Base-by-base conservation (phyloP, 371 early-diverging fungal species). In the Thermomucor indicae-seudaticae region DNA sequence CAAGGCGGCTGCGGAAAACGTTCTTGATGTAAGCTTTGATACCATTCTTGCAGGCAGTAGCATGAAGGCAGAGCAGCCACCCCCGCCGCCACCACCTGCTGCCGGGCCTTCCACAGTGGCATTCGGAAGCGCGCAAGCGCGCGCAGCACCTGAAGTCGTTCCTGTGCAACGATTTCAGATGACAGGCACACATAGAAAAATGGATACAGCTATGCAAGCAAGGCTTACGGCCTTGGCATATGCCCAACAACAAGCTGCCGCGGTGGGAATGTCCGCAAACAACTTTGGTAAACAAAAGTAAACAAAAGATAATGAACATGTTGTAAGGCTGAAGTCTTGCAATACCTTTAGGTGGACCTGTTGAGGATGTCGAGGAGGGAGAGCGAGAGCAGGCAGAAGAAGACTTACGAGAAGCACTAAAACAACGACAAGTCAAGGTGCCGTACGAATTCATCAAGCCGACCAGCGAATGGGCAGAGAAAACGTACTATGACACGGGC, bases 391-490 rank as follows among this genome's bases (percentile, higher is more conserved):
- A 51, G 20, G 40, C 40, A 41, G 53, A 50, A 41, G 39, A 56
- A 29, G 47, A 48, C 1, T 42, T 64, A 3, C 50, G 66, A 27
- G 56, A 60, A 39, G 54, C 43, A 17, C 40, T 63, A 1, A 57
- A 49, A 30, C 27, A 37, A 11, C 42, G 50, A 4, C 50, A 39
- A 19, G 51, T 43, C 3, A 65, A 63, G 34, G 41, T 29, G 0
- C 42, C 59, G 16, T 72, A 65, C 34, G 34, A 47, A 10, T 67
- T 56, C 50, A 34, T 54, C 1, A 42, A 61, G 30, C 40, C 60
- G 0, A 68, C 68, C 5, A 53, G 49, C 20, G 72, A 72, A 59
- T 67, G 66, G 64, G 20, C 8, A 4, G 72, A 72, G 43, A 59
- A 31, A 54, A 58, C 41, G 47, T 65, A 55, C 11, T 22, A 16